phyloP scores from a whole-genome alignment of 768 basidiomycete species.

The Suillus occidentalis region DNA sequence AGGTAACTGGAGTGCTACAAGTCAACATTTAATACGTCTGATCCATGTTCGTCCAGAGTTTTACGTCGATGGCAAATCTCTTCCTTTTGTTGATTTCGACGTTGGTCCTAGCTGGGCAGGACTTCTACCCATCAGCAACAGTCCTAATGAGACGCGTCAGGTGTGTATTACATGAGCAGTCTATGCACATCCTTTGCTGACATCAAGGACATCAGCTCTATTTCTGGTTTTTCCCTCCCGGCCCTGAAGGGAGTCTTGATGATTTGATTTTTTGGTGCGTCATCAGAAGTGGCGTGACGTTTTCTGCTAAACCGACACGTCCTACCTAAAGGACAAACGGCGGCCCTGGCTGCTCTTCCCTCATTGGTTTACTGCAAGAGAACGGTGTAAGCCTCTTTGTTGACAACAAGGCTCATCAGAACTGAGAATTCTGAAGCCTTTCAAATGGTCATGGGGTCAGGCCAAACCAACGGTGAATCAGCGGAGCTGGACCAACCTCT shows the following conservation, averaged over 20 bases:
- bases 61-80: constrained; percentile 63
- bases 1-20: not conserved
- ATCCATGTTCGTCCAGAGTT: constrained; percentile 46
- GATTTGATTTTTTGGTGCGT: not conserved
- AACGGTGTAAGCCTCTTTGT: not conserved
- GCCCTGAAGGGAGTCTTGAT: constrained; percentile 52
- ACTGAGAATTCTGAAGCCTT: not conserved
- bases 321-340: not conserved
- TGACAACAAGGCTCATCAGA: not conserved
- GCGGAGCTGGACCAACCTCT: not conserved
- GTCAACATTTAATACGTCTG: constrained; percentile 11
- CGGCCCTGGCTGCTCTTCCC: not conserved
- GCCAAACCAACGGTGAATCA: not conserved
- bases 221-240: constrained; percentile 86
- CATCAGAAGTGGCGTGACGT: not conserved
- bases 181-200: not conserved
- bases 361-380: not conserved
- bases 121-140: constrained; percentile 64
- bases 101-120: constrained; percentile 77
- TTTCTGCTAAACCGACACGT: too few relatives aligned
- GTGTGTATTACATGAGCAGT: constrained; percentile 31
- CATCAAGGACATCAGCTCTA: constrained; percentile 43
- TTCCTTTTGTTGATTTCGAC: constrained; percentile 72
- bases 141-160: constrained; percentile 64
- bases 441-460: not conserved